Percentiles rank a stretch among this genome's conserved stretches.
Evolutionary conservation across 177 flowering plant species (phyloP).

Genomic region (Tripterygium wilfordii): DNA sequence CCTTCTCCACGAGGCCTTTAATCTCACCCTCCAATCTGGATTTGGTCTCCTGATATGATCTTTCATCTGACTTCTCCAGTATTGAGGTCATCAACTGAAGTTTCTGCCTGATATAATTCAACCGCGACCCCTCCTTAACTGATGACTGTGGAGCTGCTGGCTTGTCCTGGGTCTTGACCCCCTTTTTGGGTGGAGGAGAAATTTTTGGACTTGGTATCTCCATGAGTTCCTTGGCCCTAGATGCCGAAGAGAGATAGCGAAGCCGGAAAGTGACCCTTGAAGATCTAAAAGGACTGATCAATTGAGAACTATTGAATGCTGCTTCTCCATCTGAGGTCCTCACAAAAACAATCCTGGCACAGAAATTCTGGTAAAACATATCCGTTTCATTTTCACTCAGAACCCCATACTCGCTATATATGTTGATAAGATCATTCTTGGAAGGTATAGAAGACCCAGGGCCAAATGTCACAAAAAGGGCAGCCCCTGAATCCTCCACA

Average conservation of each 20-base stretch:
- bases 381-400: constrained; percentile 30
- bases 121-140: constrained; percentile 3
- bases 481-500: neutral
- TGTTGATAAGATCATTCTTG: constrained; percentile 32
- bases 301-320: constrained; percentile 29
- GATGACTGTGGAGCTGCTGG: constrained; percentile 3
- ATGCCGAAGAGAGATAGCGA: constrained; percentile 9
- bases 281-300: constrained; percentile 22
- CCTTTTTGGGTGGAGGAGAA: constrained; percentile 7
- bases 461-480: constrained; percentile 30
- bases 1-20: constrained; percentile 28
- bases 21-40: constrained; percentile 27
- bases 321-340: constrained; percentile 31
- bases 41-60: constrained; percentile 20
- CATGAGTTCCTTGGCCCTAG: constrained; percentile 6
- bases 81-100: constrained; percentile 24
- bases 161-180: constrained; percentile 3
- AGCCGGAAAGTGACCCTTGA: constrained; percentile 25
- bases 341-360: constrained; percentile 28
- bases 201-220: constrained; percentile 3
- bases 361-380: constrained; percentile 12
- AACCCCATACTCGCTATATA: constrained; percentile 34
- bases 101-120: constrained; percentile 26
- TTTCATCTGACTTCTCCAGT: constrained; percentile 23
- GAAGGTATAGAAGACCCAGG: constrained; percentile 36